phyloP scores from a whole-genome alignment of 2,329 filamentous ascomycete genomes.

The Fusarium proliferatum region DNA sequence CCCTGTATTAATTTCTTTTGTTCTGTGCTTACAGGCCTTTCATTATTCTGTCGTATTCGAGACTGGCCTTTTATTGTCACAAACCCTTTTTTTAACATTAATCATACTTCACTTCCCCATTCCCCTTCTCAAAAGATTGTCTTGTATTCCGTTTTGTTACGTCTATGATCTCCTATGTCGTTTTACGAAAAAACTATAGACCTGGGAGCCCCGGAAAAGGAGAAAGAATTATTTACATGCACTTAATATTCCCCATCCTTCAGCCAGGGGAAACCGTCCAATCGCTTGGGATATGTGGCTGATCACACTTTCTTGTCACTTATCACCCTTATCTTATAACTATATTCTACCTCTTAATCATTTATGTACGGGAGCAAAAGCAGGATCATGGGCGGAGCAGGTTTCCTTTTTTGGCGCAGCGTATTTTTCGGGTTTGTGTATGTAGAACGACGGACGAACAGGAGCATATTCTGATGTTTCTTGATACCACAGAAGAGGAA shows the following conservation, averaged over 20 bases:
- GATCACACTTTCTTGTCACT: constrained; percentile 37
- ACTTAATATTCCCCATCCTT: constrained; percentile 43
- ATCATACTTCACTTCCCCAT: constrained; percentile 32
- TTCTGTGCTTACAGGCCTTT: constrained; percentile 40
- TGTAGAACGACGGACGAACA: constrained; percentile 23
- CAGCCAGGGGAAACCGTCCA: constrained; percentile 40
- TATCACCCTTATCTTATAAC: constrained; percentile 31
- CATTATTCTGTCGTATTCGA: constrained; percentile 30
- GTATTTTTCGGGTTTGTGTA: constrained; percentile 36
- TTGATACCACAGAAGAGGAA: constrained; percentile 6
- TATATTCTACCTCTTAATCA: constrained; percentile 30
- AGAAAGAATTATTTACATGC: constrained; percentile 44
- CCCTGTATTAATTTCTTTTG: constrained; percentile 38
- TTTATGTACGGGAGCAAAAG: constrained; percentile 30
- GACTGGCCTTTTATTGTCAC: constrained; percentile 36
- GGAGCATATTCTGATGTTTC: constrained; percentile 10
- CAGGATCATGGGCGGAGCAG: constrained; percentile 21
- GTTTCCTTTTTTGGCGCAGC: constrained; percentile 34
- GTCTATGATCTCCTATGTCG: constrained; percentile 45
- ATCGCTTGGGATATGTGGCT: constrained; percentile 42
- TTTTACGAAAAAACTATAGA: constrained; percentile 44
- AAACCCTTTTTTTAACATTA: constrained; percentile 31
- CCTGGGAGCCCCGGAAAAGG: constrained; percentile 42
- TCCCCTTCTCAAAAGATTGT: constrained; percentile 24
- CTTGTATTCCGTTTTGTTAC: constrained; percentile 32